Percentiles rank a stretch among this genome's conserved stretches.
Evolutionary conservation across 164 flowering plant genomes (phyloP).

Genomic region (Chimonanthus salicifolius): DNA sequence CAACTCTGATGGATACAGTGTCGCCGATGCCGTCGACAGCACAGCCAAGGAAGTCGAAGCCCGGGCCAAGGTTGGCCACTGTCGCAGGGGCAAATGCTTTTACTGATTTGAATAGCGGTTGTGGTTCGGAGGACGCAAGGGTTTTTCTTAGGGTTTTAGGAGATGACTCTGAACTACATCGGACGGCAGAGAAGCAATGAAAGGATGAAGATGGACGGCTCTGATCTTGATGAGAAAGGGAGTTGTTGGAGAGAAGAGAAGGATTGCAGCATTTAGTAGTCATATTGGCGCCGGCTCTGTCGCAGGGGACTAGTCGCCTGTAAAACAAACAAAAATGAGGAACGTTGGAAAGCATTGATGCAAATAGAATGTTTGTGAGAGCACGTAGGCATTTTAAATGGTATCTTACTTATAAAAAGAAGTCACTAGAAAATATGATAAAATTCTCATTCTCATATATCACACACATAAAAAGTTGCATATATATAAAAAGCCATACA

Average conservation of each 20-base stretch:
- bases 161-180: slow-evolving; percentile 25
- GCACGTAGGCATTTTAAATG: too few species aligned
- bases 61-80: slow-evolving; percentile 90
- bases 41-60: slow-evolving; percentile 96
- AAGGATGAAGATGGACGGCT: slow-evolving; percentile 1
- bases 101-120: slow-evolving; percentile 63
- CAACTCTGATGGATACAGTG: slow-evolving; percentile 50
- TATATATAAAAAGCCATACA: too few species aligned
- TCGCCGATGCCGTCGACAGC: slow-evolving; percentile 96
- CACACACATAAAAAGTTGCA: too few species aligned
- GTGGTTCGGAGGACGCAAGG: slow-evolving; percentile 34
- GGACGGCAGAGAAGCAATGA: slow-evolving; percentile 3
- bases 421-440: too few species aligned
- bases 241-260: not conserved
- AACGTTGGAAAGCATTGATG: too few species aligned
- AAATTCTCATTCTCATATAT: too few species aligned
- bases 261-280: not conserved
- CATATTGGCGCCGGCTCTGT: not conserved
- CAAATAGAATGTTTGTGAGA: too few species aligned
- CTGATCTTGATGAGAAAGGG: not conserved
- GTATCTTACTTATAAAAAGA: too few species aligned
- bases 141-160: slow-evolving; percentile 1
- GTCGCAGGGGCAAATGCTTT: slow-evolving; percentile 91
- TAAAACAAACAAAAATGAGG: too few species aligned
- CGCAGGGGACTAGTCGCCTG: too few species aligned